Evolutionary conservation across 176 grass and related monocot genomes (phyloP).

Genomic region (Oryza glumipatula): DNA sequence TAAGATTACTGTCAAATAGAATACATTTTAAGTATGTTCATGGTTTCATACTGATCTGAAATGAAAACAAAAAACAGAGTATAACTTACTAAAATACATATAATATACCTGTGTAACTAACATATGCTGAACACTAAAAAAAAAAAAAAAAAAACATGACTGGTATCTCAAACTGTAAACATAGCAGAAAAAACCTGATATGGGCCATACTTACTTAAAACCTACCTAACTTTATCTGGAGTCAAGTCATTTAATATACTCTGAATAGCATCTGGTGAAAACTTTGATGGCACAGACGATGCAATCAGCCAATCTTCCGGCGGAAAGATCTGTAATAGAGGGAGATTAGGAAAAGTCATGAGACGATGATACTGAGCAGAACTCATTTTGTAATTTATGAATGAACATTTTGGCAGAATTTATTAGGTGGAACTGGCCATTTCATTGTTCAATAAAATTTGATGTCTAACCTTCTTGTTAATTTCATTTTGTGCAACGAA

Average conservation of each 20-base stretch:
- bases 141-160: background rate
- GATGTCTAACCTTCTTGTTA: background rate
- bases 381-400: background rate
- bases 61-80: no score
- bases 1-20: background rate
- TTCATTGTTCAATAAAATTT: background rate
- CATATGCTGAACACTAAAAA: slow-evolving; percentile 13
- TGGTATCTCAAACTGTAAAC: background rate
- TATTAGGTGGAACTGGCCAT: slow-evolving; percentile 9
- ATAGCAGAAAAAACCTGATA: slow-evolving; percentile 1
- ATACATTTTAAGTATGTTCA: background rate
- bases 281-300: slow-evolving; percentile 73
- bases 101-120: slow-evolving; percentile 8
- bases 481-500: background rate
- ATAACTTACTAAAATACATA: background rate
- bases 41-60: background rate
- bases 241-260: slow-evolving; percentile 77
- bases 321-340: slow-evolving; percentile 64
- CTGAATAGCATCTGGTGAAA: slow-evolving; percentile 73
- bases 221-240: slow-evolving; percentile 83
- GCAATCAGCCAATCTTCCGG: slow-evolving; percentile 91
- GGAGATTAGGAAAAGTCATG: background rate
- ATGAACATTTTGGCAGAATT: background rate
- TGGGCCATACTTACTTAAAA: slow-evolving; percentile 13
- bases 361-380: slow-evolving; percentile 8